A percentile compares a stretch with the other conserved stretches of the same genome.
Evolutionary conservation across 805 yeast genomes (phyloP).

Genomic region (Wickerhamia fluorescens): DNA sequence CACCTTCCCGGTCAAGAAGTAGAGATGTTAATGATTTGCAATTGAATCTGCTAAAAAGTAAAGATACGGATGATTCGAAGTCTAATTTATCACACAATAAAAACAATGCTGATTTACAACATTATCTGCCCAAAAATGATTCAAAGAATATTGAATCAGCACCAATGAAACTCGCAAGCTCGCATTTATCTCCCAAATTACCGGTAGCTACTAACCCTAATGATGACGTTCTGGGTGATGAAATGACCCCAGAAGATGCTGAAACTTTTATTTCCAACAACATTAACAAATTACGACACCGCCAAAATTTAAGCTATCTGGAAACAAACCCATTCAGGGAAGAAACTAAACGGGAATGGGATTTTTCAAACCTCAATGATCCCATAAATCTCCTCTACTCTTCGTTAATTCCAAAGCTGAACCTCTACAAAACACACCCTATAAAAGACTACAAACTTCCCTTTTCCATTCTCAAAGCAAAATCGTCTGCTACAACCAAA

Average conservation of each 20-base stretch:
- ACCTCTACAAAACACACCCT: constrained; percentile 1
- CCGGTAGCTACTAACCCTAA: too few relatives aligned
- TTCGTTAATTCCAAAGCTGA: constrained; percentile 12
- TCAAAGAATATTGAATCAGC: too few relatives aligned
- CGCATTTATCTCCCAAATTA: too few relatives aligned
- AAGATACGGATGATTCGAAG: too few relatives aligned
- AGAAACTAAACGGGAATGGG: neutral
- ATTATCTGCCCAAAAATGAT: too few relatives aligned
- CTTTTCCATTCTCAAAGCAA: constrained; percentile 15
- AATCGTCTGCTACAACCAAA: constrained; percentile 32
- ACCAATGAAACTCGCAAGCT: too few relatives aligned
- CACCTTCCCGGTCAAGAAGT: too few relatives aligned
- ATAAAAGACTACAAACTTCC: constrained; percentile 3
- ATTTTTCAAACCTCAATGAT: constrained; percentile 4
- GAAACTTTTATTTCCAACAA: constrained; percentile 27
- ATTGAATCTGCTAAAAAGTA: too few relatives aligned
- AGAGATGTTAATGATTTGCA: too few relatives aligned
- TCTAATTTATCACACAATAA: too few relatives aligned
- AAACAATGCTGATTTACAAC: too few relatives aligned
- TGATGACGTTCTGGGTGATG: neutral
- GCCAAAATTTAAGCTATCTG: constrained; percentile 11
- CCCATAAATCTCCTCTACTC: constrained; percentile 24
- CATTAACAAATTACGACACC: constrained; percentile 26
- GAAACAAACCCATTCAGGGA: constrained; percentile 6
- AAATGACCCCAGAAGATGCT: constrained; percentile 13